A percentile compares a stretch with the other conserved stretches of the same genome.
Conservation (phyloP, 257 asterid genomes). For the Scutellaria galericulata region DNA sequence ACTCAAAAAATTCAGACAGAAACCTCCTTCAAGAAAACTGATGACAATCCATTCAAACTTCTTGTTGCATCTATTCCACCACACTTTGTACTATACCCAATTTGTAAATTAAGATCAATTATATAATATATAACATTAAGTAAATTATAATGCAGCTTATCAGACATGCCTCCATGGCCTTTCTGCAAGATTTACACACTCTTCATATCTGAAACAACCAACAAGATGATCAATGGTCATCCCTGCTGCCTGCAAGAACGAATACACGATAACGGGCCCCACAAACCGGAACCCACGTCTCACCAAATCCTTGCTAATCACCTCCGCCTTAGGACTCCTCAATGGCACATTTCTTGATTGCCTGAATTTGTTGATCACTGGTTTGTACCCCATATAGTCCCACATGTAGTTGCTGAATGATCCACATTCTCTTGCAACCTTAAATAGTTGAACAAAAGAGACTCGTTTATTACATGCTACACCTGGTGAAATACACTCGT, state of each 20-base stretch:
- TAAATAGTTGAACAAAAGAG: background rate
- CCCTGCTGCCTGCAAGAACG: conserved; percentile 93
- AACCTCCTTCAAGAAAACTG: background rate
- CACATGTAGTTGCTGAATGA: conserved; percentile 86
- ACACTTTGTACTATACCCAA: background rate
- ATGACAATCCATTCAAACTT: conserved; percentile 1
- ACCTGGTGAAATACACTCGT: background rate
- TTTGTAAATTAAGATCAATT: conserved; percentile 17
- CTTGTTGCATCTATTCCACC: background rate
- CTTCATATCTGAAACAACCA: conserved; percentile 69
- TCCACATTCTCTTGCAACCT: conserved; percentile 80
- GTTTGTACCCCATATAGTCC: conserved; percentile 77
- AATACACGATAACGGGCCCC: conserved; percentile 87
- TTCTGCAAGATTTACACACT: conserved; percentile 80
- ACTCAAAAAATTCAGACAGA: background rate
- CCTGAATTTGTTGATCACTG: conserved; percentile 71
- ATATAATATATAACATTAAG: background rate
- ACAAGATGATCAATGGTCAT: conserved; percentile 86
- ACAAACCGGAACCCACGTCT: conserved; percentile 84
- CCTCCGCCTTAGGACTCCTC: conserved; percentile 86
- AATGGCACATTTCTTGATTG: conserved; percentile 81
- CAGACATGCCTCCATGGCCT: conserved; percentile 96
- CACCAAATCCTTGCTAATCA: conserved; percentile 78
- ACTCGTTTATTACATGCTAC: background rate
- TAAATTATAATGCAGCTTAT: conserved; percentile 10